Evolutionary conservation across 192 early-diverging fungal species (phyloP), one percentile per base, ranked within the genome.

Genomic region (Entomortierella beljakovae): DNA sequence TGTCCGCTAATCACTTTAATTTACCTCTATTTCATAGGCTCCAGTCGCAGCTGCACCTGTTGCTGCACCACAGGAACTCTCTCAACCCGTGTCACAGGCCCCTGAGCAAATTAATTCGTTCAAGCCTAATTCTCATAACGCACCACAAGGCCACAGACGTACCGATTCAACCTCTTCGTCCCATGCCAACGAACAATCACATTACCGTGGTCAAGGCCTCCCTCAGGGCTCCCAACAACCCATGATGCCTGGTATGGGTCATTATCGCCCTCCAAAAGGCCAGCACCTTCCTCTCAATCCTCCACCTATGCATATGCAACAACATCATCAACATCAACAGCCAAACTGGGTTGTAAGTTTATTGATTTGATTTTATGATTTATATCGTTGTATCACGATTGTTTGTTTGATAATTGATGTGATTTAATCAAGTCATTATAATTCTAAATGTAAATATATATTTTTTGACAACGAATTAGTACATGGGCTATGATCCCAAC

Each of bases 111-210:
- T 58, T 50, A 68, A 50, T 64, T 57, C 61, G 50, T 64, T 37
- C 72, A 85, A 52, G 71, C 72, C 55, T 54, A 70, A 57, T 64
- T 72, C 61, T 66, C 68, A 29, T 23, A 65, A 58, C 52, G 68
- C 50, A 33, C 69, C 66, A 54, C 68, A 69, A 66, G 38, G 62
- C 2, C 70, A 75, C 75, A 67, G 57, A 43, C 71, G 65, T 61
- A 80, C 70, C 42, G 72, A 74, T 57, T 79, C 60, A 55, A 80
- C 63, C 55, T 71, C 70, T 1, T 79, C 74, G 18, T 57, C 72
- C 40, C 80, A 86, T 64, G 28, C 62, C 72, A 84, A 70, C 55
- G 76, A 70, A 52, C 70, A 55, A 50, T 66, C 64, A 66, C 72
- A 81, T 57, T 67, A 72, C 70, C 81, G 61, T 67, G 55, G 79